Base-by-base conservation (phyloP, 257 asterid species). In the Nicotiana paniculata region DNA sequence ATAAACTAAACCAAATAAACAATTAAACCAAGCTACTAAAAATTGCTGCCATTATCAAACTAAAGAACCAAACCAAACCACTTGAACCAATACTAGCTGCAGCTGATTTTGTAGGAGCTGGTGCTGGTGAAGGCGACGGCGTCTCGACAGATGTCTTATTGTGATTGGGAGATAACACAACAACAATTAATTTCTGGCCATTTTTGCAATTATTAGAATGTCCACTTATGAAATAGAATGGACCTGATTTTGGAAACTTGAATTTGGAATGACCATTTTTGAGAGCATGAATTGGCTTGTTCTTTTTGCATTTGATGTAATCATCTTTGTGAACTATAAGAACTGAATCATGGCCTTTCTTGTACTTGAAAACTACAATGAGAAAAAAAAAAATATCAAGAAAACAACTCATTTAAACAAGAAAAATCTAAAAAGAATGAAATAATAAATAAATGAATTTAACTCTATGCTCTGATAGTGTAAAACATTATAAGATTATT, bases 221-320 rank as follows among this genome's bases (percentile, higher is more conserved):
- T 13, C 97, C 93, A 43, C 83, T 83, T 83, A 93, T 91, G 85
- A 93, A 91, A 76, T 81, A 90, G 82, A 93, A 90, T 0, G 90
- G 89, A 7, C 97, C 96, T 0, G 94, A 77, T 0, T 91, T 86
- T 15, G 90, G 69, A 13, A 91, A 89, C 57, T 77, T 86, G 90
- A 91, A 85, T 43, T 66, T n/a, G 0, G 97, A 89, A 28, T 81
- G 58, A 1, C 96, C 93, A 55, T 84, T 93, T 13, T 86, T 90
- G 5, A 91, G 39, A 46, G 58, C 83, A 10, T 16, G 70, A 1
- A 85, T 62, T 0, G 96, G 93, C 39, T 84, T 91, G 5, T 67
- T 86, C 9, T 83, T 81, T 78, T 89, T 82, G 82, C 93, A 88
- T 3, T 70, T 83, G 35, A 81, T 84, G 77, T 89, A 92, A 21